Base-by-base conservation (phyloP, 1,139 yeast species). In the Pichia sp. region DNA sequence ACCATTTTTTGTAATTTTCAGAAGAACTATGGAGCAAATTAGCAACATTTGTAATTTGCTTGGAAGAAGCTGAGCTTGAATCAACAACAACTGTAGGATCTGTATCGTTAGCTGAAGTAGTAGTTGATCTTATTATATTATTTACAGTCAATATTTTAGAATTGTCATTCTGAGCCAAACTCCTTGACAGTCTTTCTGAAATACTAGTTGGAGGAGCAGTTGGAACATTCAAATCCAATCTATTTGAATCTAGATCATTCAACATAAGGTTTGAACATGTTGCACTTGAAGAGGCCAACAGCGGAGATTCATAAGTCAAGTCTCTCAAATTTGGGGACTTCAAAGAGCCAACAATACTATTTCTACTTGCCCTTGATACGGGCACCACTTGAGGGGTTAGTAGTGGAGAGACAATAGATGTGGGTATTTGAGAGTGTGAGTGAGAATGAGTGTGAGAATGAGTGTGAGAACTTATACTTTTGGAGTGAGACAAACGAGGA, bases 1-100 rank as follows among this genome's bases (percentile, higher is more conserved):
- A 45, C 62, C 61, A 58, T 39, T 46, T 57, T 38, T 52, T 54
- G 42, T 59, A 58, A 35, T 58, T 58, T 36, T 55, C 59, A 5
- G 59, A 54, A 15, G 62, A 53, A 34, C 55, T 50, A 28, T 48
- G 49, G n/a, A 55, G 40, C 35, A 57, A 41, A 36, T 55, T 56
- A 26, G 58, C 49, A 15, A 57, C 51, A 41, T 50, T 53, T 20
- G 58, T 51, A 15, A 54, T 36, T 19, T 38, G 39, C 9, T 38
- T 41, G 7, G 32, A 11, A 14, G 30, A 6, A 12, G 31, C 10
- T 31, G 19, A 11, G 15, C 10, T 9, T 17, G 35, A n/a, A 17
- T 30, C 30, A 15, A 26, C 22, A 8, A 31, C 21, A 17, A 38
- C 22, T 6, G 31, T 12, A 30, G 25, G 25, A 34, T 28, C 14